Percentiles rank a stretch among this genome's conserved stretches.
Conservation (phyloP, 2,329 filamentous ascomycete genomes). For the Penicillium sp. region DNA sequence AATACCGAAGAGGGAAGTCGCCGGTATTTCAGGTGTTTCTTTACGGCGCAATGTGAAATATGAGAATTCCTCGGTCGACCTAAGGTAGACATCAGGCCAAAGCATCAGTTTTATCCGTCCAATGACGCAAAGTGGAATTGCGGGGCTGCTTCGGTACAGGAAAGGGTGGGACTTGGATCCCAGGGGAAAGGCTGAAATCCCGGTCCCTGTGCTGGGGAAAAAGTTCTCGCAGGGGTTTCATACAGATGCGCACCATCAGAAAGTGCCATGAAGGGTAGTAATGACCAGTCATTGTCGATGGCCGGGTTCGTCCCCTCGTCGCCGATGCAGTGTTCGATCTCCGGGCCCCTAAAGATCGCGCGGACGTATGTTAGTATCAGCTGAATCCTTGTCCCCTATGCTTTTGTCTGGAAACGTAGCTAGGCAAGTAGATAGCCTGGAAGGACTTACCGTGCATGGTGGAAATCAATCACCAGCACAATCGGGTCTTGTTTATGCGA, state of each 20-base stretch:
- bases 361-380: conserved; percentile 2
- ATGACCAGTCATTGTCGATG: conserved; percentile 79
- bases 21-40: conserved; percentile 47
- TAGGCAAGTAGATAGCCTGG: neutral
- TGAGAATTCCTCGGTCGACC: conserved; percentile 91
- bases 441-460: conserved; percentile 62
- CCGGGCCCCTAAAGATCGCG: conserved; percentile 68
- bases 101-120: neutral
- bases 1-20: conserved; percentile 90
- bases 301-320: conserved; percentile 75
- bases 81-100: conserved; percentile 36
- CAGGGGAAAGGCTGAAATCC: neutral
- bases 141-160: neutral
- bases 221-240: conserved; percentile 32
- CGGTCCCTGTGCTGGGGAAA: neutral
- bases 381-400: neutral
- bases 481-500: conserved; percentile 60
- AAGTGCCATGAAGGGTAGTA: conserved; percentile 94
- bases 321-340: conserved; percentile 91
- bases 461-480: conserved; percentile 79
- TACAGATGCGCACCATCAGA: conserved; percentile 94
- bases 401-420: neutral
- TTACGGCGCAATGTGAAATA: conserved; percentile 86
- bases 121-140: neutral
- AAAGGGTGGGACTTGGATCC: neutral